Conservation (phyloP, 345 rosid species). For the Dipteronia dyeriana region DNA sequence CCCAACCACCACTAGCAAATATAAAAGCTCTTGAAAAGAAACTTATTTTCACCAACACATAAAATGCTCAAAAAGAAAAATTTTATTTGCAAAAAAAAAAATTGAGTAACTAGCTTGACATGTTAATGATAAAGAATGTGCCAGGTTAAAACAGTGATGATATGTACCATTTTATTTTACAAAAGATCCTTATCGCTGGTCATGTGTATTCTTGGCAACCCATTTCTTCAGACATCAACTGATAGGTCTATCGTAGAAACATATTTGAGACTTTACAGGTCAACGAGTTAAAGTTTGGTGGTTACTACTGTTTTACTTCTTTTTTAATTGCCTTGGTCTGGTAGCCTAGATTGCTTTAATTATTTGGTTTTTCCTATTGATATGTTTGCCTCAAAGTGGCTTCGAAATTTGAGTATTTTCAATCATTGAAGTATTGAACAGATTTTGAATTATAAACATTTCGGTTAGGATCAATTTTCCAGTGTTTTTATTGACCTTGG, state of each 20-base stretch:
- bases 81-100: neutral
- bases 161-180: neutral
- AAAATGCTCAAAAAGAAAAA: no score
- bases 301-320: neutral
- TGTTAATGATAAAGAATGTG: neutral
- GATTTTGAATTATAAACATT: neutral
- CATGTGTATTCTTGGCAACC: neutral
- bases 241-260: neutral
- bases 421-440: neutral
- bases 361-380: neutral
- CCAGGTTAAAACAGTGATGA: neutral
- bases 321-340: neutral
- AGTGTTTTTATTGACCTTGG: neutral
- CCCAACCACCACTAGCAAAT: no score
- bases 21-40: neutral
- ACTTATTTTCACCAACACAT: neutral
- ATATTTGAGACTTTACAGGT: neutral
- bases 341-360: neutral
- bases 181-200: neutral
- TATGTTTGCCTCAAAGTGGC: neutral
- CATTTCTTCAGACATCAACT: neutral
- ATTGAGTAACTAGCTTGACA: neutral
- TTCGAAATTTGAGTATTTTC: neutral
- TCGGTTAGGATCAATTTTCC: conserved; percentile 5
- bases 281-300: neutral